A percentile compares a stretch with the other conserved stretches of the same genome.
Evolutionary conservation across 2,329 filamentous ascomycete species (phyloP).

Genomic region (Trichoderma semiorbis): DNA sequence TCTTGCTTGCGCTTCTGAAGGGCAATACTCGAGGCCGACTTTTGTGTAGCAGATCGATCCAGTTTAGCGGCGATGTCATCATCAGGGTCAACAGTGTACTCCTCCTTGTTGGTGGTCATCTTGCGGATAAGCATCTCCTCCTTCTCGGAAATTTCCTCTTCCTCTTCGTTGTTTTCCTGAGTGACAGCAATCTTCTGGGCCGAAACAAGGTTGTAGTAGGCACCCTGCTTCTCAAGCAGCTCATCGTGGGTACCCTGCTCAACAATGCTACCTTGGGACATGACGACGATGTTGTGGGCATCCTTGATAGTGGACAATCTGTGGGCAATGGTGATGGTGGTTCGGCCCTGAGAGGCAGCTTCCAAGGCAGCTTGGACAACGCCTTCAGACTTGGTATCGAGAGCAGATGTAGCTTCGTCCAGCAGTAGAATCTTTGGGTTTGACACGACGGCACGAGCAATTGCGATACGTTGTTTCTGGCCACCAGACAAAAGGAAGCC

Average conservation of each 20-base stretch:
- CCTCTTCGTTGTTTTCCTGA: constrained; percentile 50
- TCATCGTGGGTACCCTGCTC: constrained; percentile 88
- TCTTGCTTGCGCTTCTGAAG: constrained; percentile 55
- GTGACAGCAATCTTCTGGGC: constrained; percentile 76
- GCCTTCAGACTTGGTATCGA: constrained; percentile 93
- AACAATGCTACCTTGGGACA: constrained; percentile 76
- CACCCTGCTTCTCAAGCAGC: constrained; percentile 64
- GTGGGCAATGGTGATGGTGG: constrained; percentile 95
- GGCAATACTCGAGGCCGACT: constrained; percentile 66
- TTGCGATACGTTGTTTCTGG: constrained; percentile 95
- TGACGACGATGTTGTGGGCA: constrained; percentile 94
- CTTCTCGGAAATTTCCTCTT: constrained; percentile 48
- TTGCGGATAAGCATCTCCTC: constrained; percentile 52
- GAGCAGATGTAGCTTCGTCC: constrained; percentile 89
- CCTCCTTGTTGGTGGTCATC: constrained; percentile 39
- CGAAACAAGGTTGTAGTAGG: constrained; percentile 82
- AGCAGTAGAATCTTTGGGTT: constrained; percentile 90
- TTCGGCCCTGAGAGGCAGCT: constrained; percentile 77
- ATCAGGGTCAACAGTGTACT: constrained; percentile 54
- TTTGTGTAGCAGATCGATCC: constrained; percentile 52
- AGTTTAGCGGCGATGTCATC: constrained; percentile 60
- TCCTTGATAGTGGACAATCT: constrained; percentile 90
- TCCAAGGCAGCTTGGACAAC: constrained; percentile 92
- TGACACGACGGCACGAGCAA: constrained; percentile 84
- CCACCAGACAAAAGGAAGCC: constrained; percentile 91